Percentiles rank a stretch among this genome's conserved stretches.
Conservation (phyloP, 176 grass and related monocot species). For the Coix lacrymajobi region DNA sequence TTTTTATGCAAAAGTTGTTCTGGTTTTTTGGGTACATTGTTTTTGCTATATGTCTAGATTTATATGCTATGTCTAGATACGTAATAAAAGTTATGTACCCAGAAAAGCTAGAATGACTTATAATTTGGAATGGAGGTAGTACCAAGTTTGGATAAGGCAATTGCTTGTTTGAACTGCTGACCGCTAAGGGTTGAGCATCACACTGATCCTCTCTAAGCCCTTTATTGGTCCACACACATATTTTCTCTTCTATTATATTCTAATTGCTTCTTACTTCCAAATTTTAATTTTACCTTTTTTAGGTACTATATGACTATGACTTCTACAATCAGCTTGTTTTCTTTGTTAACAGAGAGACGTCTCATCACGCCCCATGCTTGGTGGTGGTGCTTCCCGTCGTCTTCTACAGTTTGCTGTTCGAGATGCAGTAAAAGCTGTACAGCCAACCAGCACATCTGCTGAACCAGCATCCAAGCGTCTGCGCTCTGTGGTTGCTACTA, state of each 20-base stretch:
- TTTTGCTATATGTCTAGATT: neutral
- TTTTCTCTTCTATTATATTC: neutral
- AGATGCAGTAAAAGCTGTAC: constrained; percentile 87
- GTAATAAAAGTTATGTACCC: neutral
- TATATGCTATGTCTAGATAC: neutral
- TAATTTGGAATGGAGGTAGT: neutral
- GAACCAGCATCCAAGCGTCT: constrained; percentile 71
- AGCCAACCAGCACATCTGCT: constrained; percentile 36
- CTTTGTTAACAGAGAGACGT: constrained; percentile 54
- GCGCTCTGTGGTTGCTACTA: constrained; percentile 69
- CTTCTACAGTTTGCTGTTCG: constrained; percentile 92
- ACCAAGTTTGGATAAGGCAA: constrained; percentile 1
- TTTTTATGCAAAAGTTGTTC: too few species aligned
- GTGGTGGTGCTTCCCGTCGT: constrained; percentile 67
- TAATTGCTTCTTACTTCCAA: neutral
- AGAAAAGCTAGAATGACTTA: neutral
- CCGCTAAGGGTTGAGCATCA: neutral
- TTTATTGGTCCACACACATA: neutral
- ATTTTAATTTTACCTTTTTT: neutral
- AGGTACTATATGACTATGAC: constrained; percentile 19
- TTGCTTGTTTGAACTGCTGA: neutral
- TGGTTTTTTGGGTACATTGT: neutral
- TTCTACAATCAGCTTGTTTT: constrained; percentile 4
- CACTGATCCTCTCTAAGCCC: neutral
- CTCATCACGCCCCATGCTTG: constrained; percentile 41